phyloP scores from a whole-genome alignment of 2,329 filamentous ascomycete genomes.

The Alternaria gansuensis region DNA sequence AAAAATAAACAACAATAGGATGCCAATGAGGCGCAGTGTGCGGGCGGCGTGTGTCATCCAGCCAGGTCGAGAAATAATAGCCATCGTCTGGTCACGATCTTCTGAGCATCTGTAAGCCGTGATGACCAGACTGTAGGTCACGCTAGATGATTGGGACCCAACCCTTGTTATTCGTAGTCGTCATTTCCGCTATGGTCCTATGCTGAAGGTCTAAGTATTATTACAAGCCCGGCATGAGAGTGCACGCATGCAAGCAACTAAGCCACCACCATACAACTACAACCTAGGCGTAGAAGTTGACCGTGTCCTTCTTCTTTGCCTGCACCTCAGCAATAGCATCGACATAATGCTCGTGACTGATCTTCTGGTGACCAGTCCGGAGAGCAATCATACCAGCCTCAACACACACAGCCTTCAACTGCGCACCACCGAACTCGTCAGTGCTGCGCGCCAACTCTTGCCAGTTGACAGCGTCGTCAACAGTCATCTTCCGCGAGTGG shows the following conservation, averaged over 20 bases:
- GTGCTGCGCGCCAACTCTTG: slow-evolving; percentile 93
- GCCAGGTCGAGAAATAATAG: not conserved
- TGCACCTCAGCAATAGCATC: slow-evolving; percentile 93
- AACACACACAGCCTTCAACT: slow-evolving; percentile 97
- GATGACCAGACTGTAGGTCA: not conserved
- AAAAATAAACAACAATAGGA: not conserved
- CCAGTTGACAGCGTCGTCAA: slow-evolving; percentile 94
- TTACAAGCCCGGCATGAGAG: slow-evolving; percentile 42
- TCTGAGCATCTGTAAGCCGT: not conserved
- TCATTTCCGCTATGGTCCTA: slow-evolving; percentile 28
- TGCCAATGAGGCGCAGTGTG: not conserved
- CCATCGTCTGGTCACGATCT: not conserved
- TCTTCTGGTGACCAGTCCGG: slow-evolving; percentile 92
- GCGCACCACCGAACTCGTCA: slow-evolving; percentile 96
- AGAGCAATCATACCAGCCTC: slow-evolving; percentile 99
- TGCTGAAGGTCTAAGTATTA: slow-evolving; percentile 45
- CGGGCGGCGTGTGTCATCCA: not conserved
- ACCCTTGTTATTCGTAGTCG: slow-evolving; percentile 16
- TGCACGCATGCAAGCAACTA: slow-evolving; percentile 35
- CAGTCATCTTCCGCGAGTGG: slow-evolving; percentile 97
- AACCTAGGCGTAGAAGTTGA: slow-evolving; percentile 55
- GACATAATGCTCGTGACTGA: slow-evolving; percentile 97
- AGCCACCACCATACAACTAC: slow-evolving; percentile 19
- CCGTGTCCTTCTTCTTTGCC: slow-evolving; percentile 87
- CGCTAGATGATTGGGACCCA: not conserved